Conservation (phyloP, 1,284 basidiomycete genomes). For the Ustilago tritici region DNA sequence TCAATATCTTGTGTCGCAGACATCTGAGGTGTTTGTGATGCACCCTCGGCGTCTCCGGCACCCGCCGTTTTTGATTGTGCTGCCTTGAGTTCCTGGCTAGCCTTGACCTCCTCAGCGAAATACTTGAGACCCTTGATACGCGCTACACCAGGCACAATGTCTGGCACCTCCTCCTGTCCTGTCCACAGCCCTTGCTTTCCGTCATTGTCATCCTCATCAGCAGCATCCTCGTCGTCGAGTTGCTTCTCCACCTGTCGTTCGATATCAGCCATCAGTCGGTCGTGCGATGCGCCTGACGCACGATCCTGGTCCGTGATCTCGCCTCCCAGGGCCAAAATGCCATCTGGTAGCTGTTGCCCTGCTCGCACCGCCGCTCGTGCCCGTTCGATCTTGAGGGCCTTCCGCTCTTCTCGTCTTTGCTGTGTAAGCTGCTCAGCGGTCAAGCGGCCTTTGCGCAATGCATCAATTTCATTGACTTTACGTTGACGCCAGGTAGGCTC, state of each 20-base stretch:
- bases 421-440: constrained; percentile 68
- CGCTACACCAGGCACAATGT: constrained; percentile 54
- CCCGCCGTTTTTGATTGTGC: constrained; percentile 8
- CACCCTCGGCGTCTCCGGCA: constrained; percentile 10
- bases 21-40: not conserved
- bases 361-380: constrained; percentile 66
- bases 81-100: constrained; percentile 42
- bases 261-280: constrained; percentile 54
- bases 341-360: constrained; percentile 63
- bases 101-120: constrained; percentile 57
- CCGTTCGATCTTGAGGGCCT: constrained; percentile 67
- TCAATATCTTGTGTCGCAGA: constrained; percentile 2
- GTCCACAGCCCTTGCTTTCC: constrained; percentile 37
- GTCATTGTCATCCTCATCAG: constrained; percentile 7
- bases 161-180: constrained; percentile 56
- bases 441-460: constrained; percentile 71
- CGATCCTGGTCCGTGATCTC: constrained; percentile 68
- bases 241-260: constrained; percentile 54
- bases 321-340: constrained; percentile 65
- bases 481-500: constrained; percentile 85
- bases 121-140: constrained; percentile 64
- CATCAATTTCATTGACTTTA: constrained; percentile 68
- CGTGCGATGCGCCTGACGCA: constrained; percentile 42
- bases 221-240: constrained; percentile 49
- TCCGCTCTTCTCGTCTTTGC: constrained; percentile 61